Evolutionary conservation across 2,329 filamentous ascomycete species (phyloP).

Genomic region (Cladosporium cucumerinum): DNA sequence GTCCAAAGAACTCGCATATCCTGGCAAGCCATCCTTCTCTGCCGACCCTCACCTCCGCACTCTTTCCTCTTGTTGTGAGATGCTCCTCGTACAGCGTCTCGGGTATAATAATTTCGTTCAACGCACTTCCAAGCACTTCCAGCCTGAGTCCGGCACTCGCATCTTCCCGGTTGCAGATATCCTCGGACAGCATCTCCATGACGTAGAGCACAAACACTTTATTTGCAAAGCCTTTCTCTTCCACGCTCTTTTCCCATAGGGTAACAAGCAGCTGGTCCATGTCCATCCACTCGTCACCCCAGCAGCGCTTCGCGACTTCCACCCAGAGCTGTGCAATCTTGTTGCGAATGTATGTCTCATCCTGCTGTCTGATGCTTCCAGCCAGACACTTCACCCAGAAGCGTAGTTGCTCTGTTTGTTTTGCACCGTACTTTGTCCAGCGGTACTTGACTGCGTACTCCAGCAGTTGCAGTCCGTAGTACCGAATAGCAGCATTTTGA

Average conservation of each 20-base stretch:
- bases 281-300: constrained; percentile 81
- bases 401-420: constrained; percentile 66
- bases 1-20: constrained; percentile 68
- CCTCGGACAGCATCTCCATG: constrained; percentile 87
- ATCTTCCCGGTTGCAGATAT: constrained; percentile 87
- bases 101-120: constrained; percentile 92
- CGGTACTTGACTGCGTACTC: constrained; percentile 85
- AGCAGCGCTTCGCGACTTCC: constrained; percentile 87
- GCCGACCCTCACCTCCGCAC: constrained; percentile 68
- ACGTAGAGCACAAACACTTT: constrained; percentile 87
- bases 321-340: constrained; percentile 95
- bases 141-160: constrained; percentile 78
- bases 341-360: constrained; percentile 82
- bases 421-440: constrained; percentile 69
- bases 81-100: constrained; percentile 68
- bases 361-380: constrained; percentile 64
- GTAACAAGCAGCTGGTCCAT: constrained; percentile 83
- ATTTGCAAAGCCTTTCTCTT: constrained; percentile 50
- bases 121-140: constrained; percentile 78
- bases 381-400: constrained; percentile 77
- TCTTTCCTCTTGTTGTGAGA: constrained; percentile 61
- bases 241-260: constrained; percentile 61
- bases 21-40: constrained; percentile 84
- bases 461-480: constrained; percentile 89
- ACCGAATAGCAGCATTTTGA: constrained; percentile 78